These are phyloP conservation scores for Cladobotryum protrusum DNA, from an alignment of 2,329 filamentous ascomycete species.

Conservation along the genomic window DNA sequence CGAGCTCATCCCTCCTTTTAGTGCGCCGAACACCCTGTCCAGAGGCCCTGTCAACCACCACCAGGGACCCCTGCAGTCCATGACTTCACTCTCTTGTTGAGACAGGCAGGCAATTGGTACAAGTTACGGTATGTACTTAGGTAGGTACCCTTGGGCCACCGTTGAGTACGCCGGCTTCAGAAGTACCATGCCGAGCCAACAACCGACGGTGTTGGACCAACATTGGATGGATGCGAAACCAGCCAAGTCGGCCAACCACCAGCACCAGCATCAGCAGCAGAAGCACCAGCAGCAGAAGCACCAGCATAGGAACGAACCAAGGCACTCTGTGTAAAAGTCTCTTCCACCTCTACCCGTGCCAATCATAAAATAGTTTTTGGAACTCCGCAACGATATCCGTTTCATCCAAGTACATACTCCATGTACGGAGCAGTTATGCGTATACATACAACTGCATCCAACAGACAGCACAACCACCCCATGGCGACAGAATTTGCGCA, in stretches of 20 bases:
- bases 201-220: no score
- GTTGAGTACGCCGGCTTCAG: not conserved
- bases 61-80: conserved; percentile 4
- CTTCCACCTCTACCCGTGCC: not conserved
- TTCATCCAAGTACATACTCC: no score
- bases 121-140: not conserved
- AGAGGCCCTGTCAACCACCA: not conserved
- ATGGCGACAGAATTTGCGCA: no score
- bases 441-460: no score
- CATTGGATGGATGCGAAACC: no score
- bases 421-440: no score
- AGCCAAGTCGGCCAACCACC: not conserved
- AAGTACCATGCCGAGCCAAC: not conserved
- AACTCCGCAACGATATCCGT: not conserved
- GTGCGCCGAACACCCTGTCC: conserved; percentile 14
- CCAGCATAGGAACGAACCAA: not conserved
- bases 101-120: not conserved
- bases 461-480: no score
- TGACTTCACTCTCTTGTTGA: conserved; percentile 2
- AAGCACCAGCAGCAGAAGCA: not conserved
- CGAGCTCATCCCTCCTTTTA: conserved; percentile 11
- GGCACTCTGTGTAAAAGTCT: not conserved
- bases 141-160: conserved; percentile 10
- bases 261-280: not conserved
- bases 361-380: not conserved